Evolutionary conservation across 2,329 filamentous ascomycete genomes (phyloP), one percentile per base, ranked within the genome.

Genomic region (Paraphoma chrysanthemicola): DNA sequence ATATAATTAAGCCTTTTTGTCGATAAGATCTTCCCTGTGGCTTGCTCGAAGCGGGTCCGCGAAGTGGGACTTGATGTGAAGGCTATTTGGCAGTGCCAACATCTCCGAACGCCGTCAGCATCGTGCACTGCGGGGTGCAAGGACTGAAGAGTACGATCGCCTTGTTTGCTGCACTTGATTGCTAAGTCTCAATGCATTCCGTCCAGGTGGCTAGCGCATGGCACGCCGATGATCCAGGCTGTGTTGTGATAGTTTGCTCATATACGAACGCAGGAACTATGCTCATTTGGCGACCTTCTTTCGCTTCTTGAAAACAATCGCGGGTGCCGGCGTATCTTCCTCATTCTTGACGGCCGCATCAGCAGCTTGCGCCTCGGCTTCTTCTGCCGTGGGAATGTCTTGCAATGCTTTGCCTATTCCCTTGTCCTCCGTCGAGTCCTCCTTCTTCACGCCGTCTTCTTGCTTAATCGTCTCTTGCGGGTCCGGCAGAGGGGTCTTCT

Each of bases 291-390:
- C 79, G 88, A 63, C 90, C 12, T 86, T 94, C 70, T 92, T 94
- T 51, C 91, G 82, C 79, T 93, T 93, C 78, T 93, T 94, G 77
- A 94, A 95, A 3, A 92, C 80, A 2, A 92, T 83, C 2, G 84
- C 81, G 6, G 72, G 72, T 44, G 66, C 65, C 6, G 64, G 56
- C 3, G 56, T 57, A 16, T 63, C 63, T 30, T 69, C 65, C n/a
- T 66, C 72, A 18, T 64, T 57, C 46, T 69, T 70, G 8, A 64
- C 43, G 6, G 47, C 28, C 63, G 14, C 9, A 36, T 36, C 33
- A 14, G 9, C 14, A 14, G 45, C 60, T 14, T 63, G 64, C 2
- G 59, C 60, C 47, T 59, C 56, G 6, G 63, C 69, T 54, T 60
- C 68, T 17, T 71, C 71, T 58, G 73, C 65, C 4, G 67, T 69